These are phyloP conservation scores for Anthracocystis setariae DNA, from an alignment of 1,284 basidiomycete genomes.

Conservation along the genomic window DNA sequence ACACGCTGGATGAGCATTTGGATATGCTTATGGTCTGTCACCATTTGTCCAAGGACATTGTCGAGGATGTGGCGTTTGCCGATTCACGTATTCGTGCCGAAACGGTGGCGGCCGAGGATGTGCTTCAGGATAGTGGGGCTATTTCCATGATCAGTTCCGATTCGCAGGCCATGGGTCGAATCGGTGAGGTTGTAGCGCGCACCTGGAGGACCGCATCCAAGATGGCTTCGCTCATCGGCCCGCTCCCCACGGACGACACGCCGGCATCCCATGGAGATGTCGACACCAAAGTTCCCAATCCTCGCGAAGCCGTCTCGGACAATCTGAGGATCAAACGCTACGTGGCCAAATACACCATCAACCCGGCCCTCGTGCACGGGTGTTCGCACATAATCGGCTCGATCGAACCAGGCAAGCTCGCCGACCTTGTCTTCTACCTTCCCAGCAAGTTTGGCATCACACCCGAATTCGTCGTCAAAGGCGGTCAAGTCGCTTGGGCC, in stretches of 20 bases:
- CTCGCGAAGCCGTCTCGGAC: slow-evolving; percentile 75
- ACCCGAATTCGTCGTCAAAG: slow-evolving; percentile 92
- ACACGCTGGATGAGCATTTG: slow-evolving; percentile 96
- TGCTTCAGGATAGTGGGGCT: slow-evolving; percentile 91
- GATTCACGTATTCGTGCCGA: slow-evolving; percentile 96
- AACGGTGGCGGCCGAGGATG: slow-evolving; percentile 97
- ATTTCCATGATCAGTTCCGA: slow-evolving; percentile 96
- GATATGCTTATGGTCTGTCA: slow-evolving; percentile 92
- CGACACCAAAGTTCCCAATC: slow-evolving; percentile 11
- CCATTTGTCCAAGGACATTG: slow-evolving; percentile 68
- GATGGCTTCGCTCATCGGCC: slow-evolving; percentile 83
- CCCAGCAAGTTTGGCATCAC: slow-evolving; percentile 90
- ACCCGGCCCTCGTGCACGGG: slow-evolving; percentile 94
- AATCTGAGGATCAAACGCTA: slow-evolving; percentile 98
- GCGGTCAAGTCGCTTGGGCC: slow-evolving; percentile 89
- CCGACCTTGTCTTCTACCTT: slow-evolving; percentile 94
- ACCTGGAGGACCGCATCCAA: slow-evolving; percentile 98
- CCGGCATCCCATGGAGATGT: neutral
- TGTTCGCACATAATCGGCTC: slow-evolving; percentile 88
- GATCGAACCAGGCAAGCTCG: slow-evolving; percentile 82
- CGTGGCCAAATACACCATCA: slow-evolving; percentile 95
- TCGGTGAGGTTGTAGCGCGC: slow-evolving; percentile 90
- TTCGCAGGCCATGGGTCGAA: slow-evolving; percentile 93
- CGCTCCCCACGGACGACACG: slow-evolving; percentile 70
- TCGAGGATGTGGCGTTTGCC: slow-evolving; percentile 94